A percentile compares a stretch with the other conserved stretches of the same genome.
Evolutionary conservation across 2,329 filamentous ascomycete species (phyloP).

Genomic region (Samsoniella hepiali): DNA sequence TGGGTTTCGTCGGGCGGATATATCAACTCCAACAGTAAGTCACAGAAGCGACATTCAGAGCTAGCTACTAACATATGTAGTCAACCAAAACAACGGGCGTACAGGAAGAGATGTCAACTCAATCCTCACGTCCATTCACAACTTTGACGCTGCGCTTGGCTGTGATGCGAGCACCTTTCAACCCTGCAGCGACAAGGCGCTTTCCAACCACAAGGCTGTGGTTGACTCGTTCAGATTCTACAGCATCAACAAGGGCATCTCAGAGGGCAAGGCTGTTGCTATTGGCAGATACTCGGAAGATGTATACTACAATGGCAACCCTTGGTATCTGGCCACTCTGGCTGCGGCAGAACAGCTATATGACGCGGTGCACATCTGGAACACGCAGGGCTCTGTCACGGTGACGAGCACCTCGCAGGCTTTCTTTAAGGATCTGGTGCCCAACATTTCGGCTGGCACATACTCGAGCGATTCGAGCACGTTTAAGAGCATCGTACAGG

Average conservation of each 20-base stretch:
- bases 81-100: conserved; percentile 58
- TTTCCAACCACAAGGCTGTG: conserved; percentile 74
- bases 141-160: conserved; percentile 63
- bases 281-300: conserved; percentile 71
- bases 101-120: conserved; percentile 71
- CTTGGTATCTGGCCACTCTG: conserved; percentile 75
- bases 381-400: conserved; percentile 57
- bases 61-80: conserved; percentile 24
- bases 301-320: conserved; percentile 72
- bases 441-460: conserved; percentile 57
- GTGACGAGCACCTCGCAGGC: conserved; percentile 62
- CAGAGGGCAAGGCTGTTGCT: conserved; percentile 56
- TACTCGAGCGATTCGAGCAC: conserved; percentile 48
- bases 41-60: not conserved
- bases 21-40: conserved; percentile 62
- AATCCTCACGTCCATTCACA: conserved; percentile 62
- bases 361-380: conserved; percentile 71
- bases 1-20: conserved; percentile 62
- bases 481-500: conserved; percentile 55
- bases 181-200: conserved; percentile 65
- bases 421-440: conserved; percentile 68
- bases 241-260: conserved; percentile 62
- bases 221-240: conserved; percentile 77
- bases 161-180: conserved; percentile 74
- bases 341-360: conserved; percentile 80